Conservation (phyloP, 2,329 filamentous ascomycete genomes). For the Aspergillus sp. region DNA sequence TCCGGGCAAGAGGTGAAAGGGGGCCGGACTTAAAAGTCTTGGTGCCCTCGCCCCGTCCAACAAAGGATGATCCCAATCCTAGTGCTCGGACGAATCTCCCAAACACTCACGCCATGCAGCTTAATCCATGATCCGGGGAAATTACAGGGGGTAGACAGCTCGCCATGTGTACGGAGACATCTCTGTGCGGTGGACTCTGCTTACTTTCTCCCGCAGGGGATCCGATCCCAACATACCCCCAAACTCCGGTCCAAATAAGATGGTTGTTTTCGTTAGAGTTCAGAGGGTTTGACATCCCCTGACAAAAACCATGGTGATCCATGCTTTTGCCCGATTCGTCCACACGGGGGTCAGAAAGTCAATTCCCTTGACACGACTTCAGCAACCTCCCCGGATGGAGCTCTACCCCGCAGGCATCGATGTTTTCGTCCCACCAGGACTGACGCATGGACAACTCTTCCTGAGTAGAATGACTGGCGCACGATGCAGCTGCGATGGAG, state of each 20-base stretch:
- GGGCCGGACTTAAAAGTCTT: background rate
- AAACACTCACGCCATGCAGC: too few relatives aligned
- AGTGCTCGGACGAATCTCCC: background rate
- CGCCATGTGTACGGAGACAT: background rate
- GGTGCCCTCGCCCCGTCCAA: background rate
- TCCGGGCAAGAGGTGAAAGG: conserved; percentile 1
- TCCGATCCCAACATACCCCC: too few relatives aligned
- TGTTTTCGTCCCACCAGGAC: background rate
- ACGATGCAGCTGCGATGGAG: background rate
- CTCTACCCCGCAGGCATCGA: background rate
- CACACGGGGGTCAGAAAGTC: background rate
- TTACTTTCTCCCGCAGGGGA: too few relatives aligned
- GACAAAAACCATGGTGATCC: too few relatives aligned
- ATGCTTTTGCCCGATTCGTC: background rate
- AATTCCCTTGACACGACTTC: background rate
- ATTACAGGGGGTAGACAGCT: background rate
- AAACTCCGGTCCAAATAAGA: too few relatives aligned
- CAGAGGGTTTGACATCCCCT: too few relatives aligned
- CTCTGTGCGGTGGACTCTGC: too few relatives aligned
- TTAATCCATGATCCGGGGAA: background rate
- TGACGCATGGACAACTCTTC: too few relatives aligned
- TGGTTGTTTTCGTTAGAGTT: too few relatives aligned
- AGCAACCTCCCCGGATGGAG: background rate
- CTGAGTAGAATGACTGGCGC: background rate
- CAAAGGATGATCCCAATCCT: conserved; percentile 1